Percentiles rank a stretch among this genome's conserved stretches.
phyloP scores from a whole-genome alignment of 1,284 basidiomycete species.

The Meira nashicola region DNA sequence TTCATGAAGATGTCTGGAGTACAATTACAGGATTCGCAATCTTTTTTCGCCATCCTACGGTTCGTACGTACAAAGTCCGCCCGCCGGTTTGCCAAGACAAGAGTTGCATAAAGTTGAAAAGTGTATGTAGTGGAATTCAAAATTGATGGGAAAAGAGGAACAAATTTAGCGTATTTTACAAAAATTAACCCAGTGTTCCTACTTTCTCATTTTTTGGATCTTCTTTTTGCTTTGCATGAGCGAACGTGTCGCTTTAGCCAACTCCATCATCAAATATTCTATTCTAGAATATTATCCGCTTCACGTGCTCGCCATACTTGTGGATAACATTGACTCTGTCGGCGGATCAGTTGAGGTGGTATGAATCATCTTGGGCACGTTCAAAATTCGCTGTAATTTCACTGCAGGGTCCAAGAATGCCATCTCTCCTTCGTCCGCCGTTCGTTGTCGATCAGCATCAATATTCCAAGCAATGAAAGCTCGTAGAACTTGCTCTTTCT shows the following conservation, averaged over 20 bases:
- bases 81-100: too few relatives aligned
- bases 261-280: neutral
- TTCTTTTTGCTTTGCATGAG: neutral
- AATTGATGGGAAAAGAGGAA: neutral
- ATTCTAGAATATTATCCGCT: neutral
- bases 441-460: neutral
- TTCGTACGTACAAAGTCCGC: too few relatives aligned
- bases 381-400: neutral
- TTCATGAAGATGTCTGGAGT: too few relatives aligned
- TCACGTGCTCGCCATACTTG: neutral
- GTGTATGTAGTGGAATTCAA: neutral
- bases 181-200: too few relatives aligned
- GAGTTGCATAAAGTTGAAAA: too few relatives aligned
- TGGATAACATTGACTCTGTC: neutral
- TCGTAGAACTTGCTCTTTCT: neutral
- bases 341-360: neutral
- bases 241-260: neutral
- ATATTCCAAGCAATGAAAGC: constrained; percentile 1
- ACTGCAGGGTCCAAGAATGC: neutral
- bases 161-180: neutral
- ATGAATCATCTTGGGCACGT: neutral
- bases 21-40: too few relatives aligned
- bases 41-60: too few relatives aligned
- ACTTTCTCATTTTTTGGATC: too few relatives aligned
- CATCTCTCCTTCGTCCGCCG: neutral